Evolutionary conservation across 2,329 filamentous ascomycete genomes (phyloP), one percentile per base, ranked within the genome.

Genomic region (Pseudogymnoascus verrucosus): DNA sequence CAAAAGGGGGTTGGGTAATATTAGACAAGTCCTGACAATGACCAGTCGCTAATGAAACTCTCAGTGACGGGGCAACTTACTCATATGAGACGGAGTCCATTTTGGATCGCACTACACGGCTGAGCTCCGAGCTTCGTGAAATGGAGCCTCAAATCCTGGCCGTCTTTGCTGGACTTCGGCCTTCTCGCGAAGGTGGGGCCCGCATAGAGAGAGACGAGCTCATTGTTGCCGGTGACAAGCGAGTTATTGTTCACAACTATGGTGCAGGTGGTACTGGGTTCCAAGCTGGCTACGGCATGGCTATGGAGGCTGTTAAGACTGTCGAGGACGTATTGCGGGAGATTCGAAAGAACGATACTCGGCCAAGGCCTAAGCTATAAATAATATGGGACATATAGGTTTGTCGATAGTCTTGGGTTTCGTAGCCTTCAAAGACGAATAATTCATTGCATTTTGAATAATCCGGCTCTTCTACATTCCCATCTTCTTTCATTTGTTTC

Each of bases 261-360:
- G 78, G 78, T 5, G 78, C 78, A 5, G 77, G 78, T 1, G 78
- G 78, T 5, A 78, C 78, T 1, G 78, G 78, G 0, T 80, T 76
- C 64, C 77, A 78, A 60, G 77, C 78, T 3, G 76, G 76, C 4
- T 77, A 74, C 40, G 76, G 75, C 5, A 77, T 77, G 76, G 75
- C 76, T 0, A 14, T 73, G 19, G 76, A 77, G 37, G 71, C 76
- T 0, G 74, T 76, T 8, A 59, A 62, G n/a, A 64, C 65, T 11
- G 69, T 71, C 1, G 70, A 75, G 5, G 70, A 74, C 47, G 21
- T 74, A 5, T 60, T 76, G 62, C 61, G 11, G 34, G 61, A 51
- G 60, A 64, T 61, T 23, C 59, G 39, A 40, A 61, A 26, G 59
- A 61, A 61, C 19, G 36, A 61, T 39, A 61, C 36, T 36, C 34